These are phyloP conservation scores for Phlegmacium glaucopus DNA, from an alignment of 768 basidiomycete genomes.

Conservation along the genomic window DNA sequence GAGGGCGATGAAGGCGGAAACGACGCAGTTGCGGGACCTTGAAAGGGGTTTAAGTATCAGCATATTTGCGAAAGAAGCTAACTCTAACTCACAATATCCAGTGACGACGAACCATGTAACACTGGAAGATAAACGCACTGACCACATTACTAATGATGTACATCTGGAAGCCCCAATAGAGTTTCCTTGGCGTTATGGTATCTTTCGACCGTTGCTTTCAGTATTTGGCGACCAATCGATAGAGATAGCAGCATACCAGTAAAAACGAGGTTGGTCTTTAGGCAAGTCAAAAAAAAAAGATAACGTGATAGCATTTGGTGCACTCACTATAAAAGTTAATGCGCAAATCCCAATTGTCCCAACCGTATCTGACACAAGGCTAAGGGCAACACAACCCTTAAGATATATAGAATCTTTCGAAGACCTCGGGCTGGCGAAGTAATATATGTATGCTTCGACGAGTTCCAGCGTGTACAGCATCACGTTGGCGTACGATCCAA, in stretches of 20 bases:
- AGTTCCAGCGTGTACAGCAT: conserved; percentile 11
- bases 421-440: background rate
- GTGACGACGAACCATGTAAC: conserved; percentile 8
- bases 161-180: conserved; percentile 5
- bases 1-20: background rate
- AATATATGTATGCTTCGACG: conserved; percentile 5
- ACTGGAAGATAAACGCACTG: conserved; percentile 5
- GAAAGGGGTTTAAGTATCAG: background rate
- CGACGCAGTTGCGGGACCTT: conserved; percentile 6
- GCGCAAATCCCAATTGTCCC: conserved; percentile 9
- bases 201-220: background rate
- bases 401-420: conserved; percentile 3
- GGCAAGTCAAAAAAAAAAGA: background rate
- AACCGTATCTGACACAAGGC: conserved; percentile 7
- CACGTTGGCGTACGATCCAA: conserved; percentile 10
- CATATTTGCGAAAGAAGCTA: no score
- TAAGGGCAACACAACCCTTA: conserved; percentile 1
- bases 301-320: background rate
- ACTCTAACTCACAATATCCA: conserved; percentile 11
- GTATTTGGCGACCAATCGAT: background rate
- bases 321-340: conserved; percentile 6
- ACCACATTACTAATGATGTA: conserved; percentile 8
- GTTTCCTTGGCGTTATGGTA: background rate
- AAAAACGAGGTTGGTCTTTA: conserved; percentile 3
- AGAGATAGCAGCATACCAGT: background rate